Evolutionary conservation across 2,329 filamentous ascomycete species (phyloP).

Genomic region (Hypoxylon sp.): DNA sequence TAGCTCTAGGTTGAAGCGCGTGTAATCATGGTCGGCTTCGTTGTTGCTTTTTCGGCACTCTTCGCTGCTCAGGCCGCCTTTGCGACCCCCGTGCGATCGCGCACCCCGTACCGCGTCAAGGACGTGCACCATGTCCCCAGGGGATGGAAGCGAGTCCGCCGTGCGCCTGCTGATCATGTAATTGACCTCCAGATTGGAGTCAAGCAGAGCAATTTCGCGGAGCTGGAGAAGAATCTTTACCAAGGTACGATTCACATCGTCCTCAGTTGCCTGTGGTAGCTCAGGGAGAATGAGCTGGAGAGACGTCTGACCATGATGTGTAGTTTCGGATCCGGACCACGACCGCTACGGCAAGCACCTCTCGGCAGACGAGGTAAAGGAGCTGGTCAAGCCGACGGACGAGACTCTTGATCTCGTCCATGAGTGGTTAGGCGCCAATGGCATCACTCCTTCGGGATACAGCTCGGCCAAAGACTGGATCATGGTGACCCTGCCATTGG

Average conservation of each 20-base stretch:
- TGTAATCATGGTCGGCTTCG: constrained; percentile 45
- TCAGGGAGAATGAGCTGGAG: neutral
- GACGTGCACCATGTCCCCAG: constrained; percentile 65
- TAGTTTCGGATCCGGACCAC: constrained; percentile 65
- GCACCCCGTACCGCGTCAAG: constrained; percentile 58
- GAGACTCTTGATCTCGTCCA: constrained; percentile 64
- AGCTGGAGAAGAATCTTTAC: constrained; percentile 65
- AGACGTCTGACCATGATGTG: constrained; percentile 10
- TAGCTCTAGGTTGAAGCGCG: constrained; percentile 18
- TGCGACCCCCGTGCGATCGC: constrained; percentile 44
- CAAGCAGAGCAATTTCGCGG: constrained; percentile 67
- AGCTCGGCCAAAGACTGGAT: constrained; percentile 70
- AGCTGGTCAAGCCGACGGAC: constrained; percentile 64
- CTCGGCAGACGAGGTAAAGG: constrained; percentile 62
- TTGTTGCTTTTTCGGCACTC: constrained; percentile 44
- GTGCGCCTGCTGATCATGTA: constrained; percentile 60
- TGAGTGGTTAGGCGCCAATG: constrained; percentile 67
- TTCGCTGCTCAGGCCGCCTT: constrained; percentile 44
- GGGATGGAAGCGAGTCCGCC: constrained; percentile 61
- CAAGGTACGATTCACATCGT: constrained; percentile 42
- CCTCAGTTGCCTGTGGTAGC: neutral
- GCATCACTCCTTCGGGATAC: constrained; percentile 59
- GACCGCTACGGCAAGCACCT: constrained; percentile 67
- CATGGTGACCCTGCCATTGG: constrained; percentile 63
- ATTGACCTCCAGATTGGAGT: constrained; percentile 69